phyloP scores from a whole-genome alignment of 345 rosid genomes.

The Mallotus nudiflorus region DNA sequence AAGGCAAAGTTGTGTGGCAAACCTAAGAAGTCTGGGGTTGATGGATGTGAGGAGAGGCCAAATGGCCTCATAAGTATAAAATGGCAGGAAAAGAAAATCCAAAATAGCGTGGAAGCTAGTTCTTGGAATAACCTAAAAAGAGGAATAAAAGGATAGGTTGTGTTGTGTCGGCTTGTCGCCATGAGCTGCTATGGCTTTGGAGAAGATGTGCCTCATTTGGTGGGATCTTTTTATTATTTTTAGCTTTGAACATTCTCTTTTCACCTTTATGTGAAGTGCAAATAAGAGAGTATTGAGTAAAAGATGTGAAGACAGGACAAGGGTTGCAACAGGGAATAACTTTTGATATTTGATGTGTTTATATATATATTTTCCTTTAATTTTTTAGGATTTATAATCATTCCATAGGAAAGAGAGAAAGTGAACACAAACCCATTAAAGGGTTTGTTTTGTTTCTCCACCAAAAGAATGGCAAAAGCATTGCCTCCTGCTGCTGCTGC shows the following conservation, averaged over 20 bases:
- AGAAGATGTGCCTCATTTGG: constrained; percentile 28
- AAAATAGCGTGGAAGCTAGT: constrained; percentile 27
- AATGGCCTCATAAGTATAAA: constrained; percentile 20
- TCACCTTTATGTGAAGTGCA: constrained; percentile 14
- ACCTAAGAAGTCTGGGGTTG: constrained; percentile 13
- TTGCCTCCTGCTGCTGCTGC: no score
- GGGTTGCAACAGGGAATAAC: constrained; percentile 22
- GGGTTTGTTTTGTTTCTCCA: neutral
- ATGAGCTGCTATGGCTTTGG: constrained; percentile 21
- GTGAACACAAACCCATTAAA: constrained; percentile 20
- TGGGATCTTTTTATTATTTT: constrained; percentile 20
- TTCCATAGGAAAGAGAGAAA: constrained; percentile 30
- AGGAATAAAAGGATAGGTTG: constrained; percentile 22
- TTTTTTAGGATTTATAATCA: constrained; percentile 12
- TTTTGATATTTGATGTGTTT: constrained; percentile 22
- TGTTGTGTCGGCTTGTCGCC: constrained; percentile 23
- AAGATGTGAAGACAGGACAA: constrained; percentile 14
- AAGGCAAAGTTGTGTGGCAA: constrained; percentile 25
- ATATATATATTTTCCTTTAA: neutral
- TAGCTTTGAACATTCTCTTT: constrained; percentile 26
- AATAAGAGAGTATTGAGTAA: constrained; percentile 1
- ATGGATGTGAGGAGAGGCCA: constrained; percentile 18
- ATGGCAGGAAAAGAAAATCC: constrained; percentile 17
- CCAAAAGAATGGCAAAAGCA: neutral
- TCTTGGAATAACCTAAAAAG: constrained; percentile 25